Evolutionary conservation across 2,329 filamentous ascomycete genomes (phyloP), one percentile per base, ranked within the genome.

Genomic region (Pseudopithomyces chartarum): DNA sequence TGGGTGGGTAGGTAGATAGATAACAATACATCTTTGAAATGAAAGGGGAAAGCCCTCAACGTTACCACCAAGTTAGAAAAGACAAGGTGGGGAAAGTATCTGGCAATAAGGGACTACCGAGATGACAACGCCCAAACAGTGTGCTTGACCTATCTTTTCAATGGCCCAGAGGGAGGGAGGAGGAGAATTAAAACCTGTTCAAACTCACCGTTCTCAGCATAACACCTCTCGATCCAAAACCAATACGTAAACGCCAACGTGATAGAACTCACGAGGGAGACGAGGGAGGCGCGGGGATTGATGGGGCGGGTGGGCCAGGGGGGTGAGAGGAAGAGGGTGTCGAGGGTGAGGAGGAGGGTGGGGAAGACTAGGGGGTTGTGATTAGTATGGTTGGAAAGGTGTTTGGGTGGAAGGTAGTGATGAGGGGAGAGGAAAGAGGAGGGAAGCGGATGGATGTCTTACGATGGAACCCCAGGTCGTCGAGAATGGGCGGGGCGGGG

Each of bases 141-240:
- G n/a, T n/a, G n/a, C n/a, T n/a, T n/a, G n/a, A n/a, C n/a, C n/a
- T n/a, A n/a, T n/a, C n/a, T n/a, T n/a, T n/a, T n/a, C n/a, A n/a
- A n/a, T n/a, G n/a, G n/a, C n/a, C n/a, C n/a, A n/a, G n/a, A 8
- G 10, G 5, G n/a, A 19, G 10, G 43, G 10, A 15, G 8, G 23
- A 6, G 12, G n/a, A 13, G 26, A 6, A 19, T 10, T 3, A 43
- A 23, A 23, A 10, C 2, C 4, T 20, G 13, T 22, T 4, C 2
- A 29, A n/a, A 19, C n/a, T 13, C 13, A 47, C 44, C 85, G 65
- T 92, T 92, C 57, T 84, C 79, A 43, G 80, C 80, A 65, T 85
- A 90, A 77, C 89, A 92, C 22, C 85, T 81, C 74, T 92, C 89
- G 22, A 92, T 84, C 90, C 90, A 93, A 61, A 84, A 83, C 89